Conservation (phyloP, 129 eudicot genomes). For the Flaveria sonorensis region DNA sequence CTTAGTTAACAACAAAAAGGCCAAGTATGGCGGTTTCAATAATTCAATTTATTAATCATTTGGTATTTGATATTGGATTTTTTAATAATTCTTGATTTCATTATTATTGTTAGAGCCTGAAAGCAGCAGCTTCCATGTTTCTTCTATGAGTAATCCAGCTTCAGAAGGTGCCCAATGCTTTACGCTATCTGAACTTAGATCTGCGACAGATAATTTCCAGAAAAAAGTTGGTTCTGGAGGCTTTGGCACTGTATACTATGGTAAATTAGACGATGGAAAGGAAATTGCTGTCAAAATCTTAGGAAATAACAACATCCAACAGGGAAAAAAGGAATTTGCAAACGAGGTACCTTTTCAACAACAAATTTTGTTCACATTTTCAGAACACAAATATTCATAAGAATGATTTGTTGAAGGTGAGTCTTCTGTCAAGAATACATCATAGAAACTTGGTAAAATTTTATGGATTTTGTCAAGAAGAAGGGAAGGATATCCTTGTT, state of each 20-base stretch:
- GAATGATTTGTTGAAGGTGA: slow-evolving; percentile 52
- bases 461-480: slow-evolving; percentile 97
- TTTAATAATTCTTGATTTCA: not conserved
- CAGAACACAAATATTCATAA: not conserved
- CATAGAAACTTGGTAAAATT: slow-evolving; percentile 95
- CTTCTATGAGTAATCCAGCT: slow-evolving; percentile 47
- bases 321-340: slow-evolving; percentile 93
- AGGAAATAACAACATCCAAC: slow-evolving; percentile 71
- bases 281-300: slow-evolving; percentile 92
- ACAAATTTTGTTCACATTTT: not conserved
- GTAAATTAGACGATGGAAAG: slow-evolving; percentile 72
- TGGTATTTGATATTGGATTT: not conserved
- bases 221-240: slow-evolving; percentile 95
- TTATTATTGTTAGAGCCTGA: slow-evolving; percentile 39
- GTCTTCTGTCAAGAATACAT: slow-evolving; percentile 97
- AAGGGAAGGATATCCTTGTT: slow-evolving; percentile 85
- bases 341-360: slow-evolving; percentile 61
- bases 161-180: slow-evolving; percentile 90
- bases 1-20: not conserved
- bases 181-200: slow-evolving; percentile 66
- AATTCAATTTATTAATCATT: not conserved
- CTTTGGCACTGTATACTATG: slow-evolving; percentile 90
- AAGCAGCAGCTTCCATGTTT: slow-evolving; percentile 41
- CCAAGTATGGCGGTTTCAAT: not conserved
- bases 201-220: slow-evolving; percentile 77